phyloP scores from a whole-genome alignment of 106 monocot genomes.

The Dioscorea zingiberensis region DNA sequence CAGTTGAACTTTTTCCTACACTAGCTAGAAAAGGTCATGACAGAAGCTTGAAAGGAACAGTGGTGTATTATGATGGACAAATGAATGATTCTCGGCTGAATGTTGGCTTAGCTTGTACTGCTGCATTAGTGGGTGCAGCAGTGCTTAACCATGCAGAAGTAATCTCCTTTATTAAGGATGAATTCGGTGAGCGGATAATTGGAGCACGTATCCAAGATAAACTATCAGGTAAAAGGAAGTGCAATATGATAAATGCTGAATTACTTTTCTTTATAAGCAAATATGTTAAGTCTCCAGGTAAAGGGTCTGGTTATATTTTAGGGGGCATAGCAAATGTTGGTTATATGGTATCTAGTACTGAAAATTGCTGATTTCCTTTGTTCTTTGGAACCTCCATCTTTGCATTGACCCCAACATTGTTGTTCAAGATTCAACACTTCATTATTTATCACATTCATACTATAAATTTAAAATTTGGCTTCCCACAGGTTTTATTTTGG shows the following conservation, averaged over 20 bases:
- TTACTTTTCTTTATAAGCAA: background rate
- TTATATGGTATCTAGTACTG: no score
- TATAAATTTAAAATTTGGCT: no score
- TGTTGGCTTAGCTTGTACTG: slow-evolving; percentile 93
- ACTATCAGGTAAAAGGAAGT: slow-evolving; percentile 56
- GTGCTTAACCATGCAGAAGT: slow-evolving; percentile 97
- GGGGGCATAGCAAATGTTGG: no score
- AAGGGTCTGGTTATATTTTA: background rate
- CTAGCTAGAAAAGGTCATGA: slow-evolving; percentile 68
- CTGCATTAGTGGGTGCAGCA: slow-evolving; percentile 79
- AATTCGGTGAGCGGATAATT: slow-evolving; percentile 53
- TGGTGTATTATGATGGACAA: slow-evolving; percentile 98
- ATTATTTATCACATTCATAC: no score
- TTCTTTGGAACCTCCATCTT: background rate
- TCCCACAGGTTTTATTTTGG: no score
- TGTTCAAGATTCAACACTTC: no score
- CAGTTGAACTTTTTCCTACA: slow-evolving; percentile 88
- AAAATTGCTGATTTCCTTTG: background rate
- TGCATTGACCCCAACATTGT: background rate
- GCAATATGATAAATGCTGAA: background rate
- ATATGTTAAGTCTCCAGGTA: no score
- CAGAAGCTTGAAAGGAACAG: slow-evolving; percentile 84
- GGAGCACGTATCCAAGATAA: slow-evolving; percentile 80
- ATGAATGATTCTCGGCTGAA: slow-evolving; percentile 97
- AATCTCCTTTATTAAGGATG: slow-evolving; percentile 74